These are phyloP conservation scores for Lactifluus pinguis DNA, from an alignment of 768 basidiomycete species.

Conservation along the genomic window DNA sequence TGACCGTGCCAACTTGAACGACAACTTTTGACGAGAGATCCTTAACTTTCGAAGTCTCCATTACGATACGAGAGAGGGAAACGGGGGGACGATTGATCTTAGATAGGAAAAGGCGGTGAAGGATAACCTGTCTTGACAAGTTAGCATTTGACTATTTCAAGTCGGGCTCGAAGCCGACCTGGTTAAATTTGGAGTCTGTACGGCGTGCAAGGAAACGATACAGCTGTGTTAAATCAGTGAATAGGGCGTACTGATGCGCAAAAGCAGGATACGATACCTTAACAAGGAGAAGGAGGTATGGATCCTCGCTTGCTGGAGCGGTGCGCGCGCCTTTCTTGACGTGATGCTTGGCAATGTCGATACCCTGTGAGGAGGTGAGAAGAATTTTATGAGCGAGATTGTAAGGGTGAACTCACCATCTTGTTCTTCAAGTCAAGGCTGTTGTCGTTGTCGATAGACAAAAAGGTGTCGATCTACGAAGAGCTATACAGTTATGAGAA, in stretches of 20 bases:
- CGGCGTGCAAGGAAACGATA: slow-evolving; percentile 98
- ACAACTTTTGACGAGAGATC: slow-evolving; percentile 76
- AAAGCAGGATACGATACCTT: slow-evolving; percentile 50
- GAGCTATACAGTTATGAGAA: slow-evolving; percentile 49
- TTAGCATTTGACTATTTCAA: slow-evolving; percentile 20
- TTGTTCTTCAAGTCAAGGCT: slow-evolving; percentile 38
- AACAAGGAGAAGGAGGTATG: slow-evolving; percentile 95
- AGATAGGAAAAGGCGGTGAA: slow-evolving; percentile 93
- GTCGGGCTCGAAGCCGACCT: slow-evolving; percentile 37
- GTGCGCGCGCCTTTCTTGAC: slow-evolving; percentile 95
- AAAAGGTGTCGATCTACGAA: slow-evolving; percentile 46
- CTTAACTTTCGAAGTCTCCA: slow-evolving; percentile 59
- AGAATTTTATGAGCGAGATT: slow-evolving; percentile 18
- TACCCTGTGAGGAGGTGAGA: slow-evolving; percentile 51
- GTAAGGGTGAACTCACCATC: slow-evolving; percentile 65
- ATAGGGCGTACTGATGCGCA: slow-evolving; percentile 4
- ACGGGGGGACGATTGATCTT: slow-evolving; percentile 96
- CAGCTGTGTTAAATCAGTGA: slow-evolving; percentile 44
- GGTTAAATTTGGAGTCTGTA: slow-evolving; percentile 94
- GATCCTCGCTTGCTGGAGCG: slow-evolving; percentile 98
- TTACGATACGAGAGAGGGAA: slow-evolving; percentile 86
- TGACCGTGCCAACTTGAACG: slow-evolving; percentile 85
- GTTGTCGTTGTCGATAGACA: slow-evolving; percentile 28
- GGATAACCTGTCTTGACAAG: slow-evolving; percentile 56
- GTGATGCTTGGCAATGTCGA: slow-evolving; percentile 93